These are phyloP conservation scores for Tremella fuciformis DNA, from an alignment of 768 basidiomycete genomes.

Conservation along the genomic window DNA sequence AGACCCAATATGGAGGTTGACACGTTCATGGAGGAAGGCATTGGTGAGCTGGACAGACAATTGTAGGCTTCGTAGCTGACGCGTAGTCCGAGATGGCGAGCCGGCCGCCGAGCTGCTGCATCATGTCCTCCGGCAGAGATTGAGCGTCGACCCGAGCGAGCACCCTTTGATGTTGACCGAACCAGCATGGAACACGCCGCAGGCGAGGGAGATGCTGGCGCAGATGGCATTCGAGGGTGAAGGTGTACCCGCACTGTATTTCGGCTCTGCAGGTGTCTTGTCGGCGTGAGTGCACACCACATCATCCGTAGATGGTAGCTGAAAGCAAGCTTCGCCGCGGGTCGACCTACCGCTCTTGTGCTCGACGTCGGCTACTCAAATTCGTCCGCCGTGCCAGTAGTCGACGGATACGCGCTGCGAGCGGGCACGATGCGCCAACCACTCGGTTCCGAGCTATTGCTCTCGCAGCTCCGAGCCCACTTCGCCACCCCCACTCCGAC, in stretches of 20 bases:
- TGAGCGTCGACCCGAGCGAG: constrained; percentile 73
- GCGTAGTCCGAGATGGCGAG: constrained; percentile 47
- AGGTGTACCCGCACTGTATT: constrained; percentile 89
- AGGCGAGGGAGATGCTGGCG: constrained; percentile 90
- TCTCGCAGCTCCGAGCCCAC: constrained; percentile 68
- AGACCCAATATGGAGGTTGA: constrained; percentile 81
- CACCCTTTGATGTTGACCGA: constrained; percentile 93
- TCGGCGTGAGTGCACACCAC: constrained; percentile 68
- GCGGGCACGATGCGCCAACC: constrained; percentile 71
- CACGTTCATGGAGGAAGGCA: constrained; percentile 77
- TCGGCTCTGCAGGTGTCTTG: constrained; percentile 88
- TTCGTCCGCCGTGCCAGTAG: constrained; percentile 89
- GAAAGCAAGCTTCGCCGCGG: constrained; percentile 79
- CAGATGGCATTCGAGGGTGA: constrained; percentile 95
- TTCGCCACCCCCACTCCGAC: constrained; percentile 53
- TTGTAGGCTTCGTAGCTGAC: constrained; percentile 26
- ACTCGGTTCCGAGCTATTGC: constrained; percentile 60
- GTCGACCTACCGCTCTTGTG: constrained; percentile 94
- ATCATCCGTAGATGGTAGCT: neutral
- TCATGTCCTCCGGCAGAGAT: constrained; percentile 60
- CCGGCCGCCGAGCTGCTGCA: constrained; percentile 48
- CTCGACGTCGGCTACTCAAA: constrained; percentile 87
- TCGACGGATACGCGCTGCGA: constrained; percentile 93
- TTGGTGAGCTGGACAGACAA: constrained; percentile 58
- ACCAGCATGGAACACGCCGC: constrained; percentile 90